Evolutionary conservation across 1,139 yeast species (phyloP), one percentile per base, ranked within the genome.

Genomic region (Pichia inconspicua): DNA sequence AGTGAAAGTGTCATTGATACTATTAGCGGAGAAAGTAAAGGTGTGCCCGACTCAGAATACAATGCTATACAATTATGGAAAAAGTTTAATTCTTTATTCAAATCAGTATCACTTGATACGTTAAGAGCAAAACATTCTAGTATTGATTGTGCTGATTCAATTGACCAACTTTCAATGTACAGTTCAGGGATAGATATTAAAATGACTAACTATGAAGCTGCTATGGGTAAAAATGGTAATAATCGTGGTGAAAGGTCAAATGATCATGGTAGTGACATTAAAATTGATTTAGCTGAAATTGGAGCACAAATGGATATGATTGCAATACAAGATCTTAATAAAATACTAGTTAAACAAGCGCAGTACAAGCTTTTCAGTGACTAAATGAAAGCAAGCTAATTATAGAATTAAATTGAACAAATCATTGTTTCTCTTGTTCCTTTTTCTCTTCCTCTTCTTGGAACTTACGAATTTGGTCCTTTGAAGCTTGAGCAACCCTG

Each of bases 401-500:
- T 27, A 27, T 27, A 17, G 19, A 17, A 32, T 7, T 11, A 32
- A 14, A 32, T 32, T 7, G n/a, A n/a, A 14, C 37, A 4, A 5
- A 34, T 17, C 31, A 28, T 22, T 43, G 41, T 37, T 39, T n/a
- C 8, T 37, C n/a, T 36, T 17, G 37, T 30, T 43, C 31, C 14
- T 46, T 46, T 19, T 14, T 41, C 19, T 55, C 57, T 45, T 59
- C 58, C 9, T 51, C 48, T 28, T 55, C 54, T 49, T 61, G 65
- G 38, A 45, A 61, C 35, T 51, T 49, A 30, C 54, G 55, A 34
- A 63, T 60, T 32, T 62, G 61, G 2, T 59, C 59, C 44, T 62
- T 62, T 39, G 61, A 60, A 19, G 57, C 64, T 48, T 57, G 64
- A 6, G 66, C 66, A 12, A 56, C 56, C 40, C 56, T 58, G 22